Conservation (phyloP, 2,329 filamentous ascomycete species). For the Colletotrichum navitas region DNA sequence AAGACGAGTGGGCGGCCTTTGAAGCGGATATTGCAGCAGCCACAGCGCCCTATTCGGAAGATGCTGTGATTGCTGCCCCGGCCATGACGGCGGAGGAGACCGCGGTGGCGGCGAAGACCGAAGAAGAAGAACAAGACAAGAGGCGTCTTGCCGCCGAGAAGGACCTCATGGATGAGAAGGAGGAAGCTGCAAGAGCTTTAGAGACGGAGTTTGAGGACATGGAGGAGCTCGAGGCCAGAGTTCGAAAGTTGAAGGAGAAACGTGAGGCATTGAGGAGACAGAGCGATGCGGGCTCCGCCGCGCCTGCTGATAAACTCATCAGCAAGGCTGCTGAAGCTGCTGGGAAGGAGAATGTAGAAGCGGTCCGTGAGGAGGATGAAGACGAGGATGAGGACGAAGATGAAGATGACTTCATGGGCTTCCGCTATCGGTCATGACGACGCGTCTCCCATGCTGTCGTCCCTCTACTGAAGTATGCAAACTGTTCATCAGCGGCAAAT, state of each 20-base stretch:
- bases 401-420: conserved; percentile 70
- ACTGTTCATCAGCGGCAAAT: background rate
- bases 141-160: conserved; percentile 68
- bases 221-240: conserved; percentile 81
- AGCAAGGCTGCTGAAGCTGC: conserved; percentile 39
- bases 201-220: conserved; percentile 87
- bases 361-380: conserved; percentile 49
- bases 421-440: conserved; percentile 59
- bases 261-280: conserved; percentile 73
- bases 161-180: conserved; percentile 74
- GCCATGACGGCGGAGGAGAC: conserved; percentile 75
- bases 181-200: conserved; percentile 79
- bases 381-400: conserved; percentile 61
- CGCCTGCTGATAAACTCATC: conserved; percentile 32
- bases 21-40: conserved; percentile 80
- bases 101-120: conserved; percentile 64
- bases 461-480: background rate
- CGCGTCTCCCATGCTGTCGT: background rate
- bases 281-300: conserved; percentile 47
- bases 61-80: conserved; percentile 76
- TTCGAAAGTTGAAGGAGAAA: conserved; percentile 76
- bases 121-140: conserved; percentile 63
- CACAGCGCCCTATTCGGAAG: conserved; percentile 52
- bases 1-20: conserved; percentile 89
- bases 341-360: conserved; percentile 50